phyloP scores from a whole-genome alignment of 2,329 filamentous ascomycete genomes.

The Cytospora chrysosperma region DNA sequence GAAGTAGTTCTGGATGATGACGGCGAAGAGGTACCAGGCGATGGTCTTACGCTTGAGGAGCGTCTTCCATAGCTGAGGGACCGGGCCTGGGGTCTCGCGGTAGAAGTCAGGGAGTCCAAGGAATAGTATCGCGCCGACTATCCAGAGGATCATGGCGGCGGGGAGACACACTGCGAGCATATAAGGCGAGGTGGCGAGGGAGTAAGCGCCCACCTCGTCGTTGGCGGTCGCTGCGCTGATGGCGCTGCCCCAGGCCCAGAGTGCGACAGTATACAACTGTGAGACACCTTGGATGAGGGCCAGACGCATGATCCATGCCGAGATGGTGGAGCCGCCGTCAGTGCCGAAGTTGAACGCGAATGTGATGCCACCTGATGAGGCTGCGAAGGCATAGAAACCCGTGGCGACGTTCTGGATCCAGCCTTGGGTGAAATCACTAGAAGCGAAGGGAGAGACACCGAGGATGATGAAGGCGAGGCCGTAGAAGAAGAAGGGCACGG shows the following conservation, averaged over 20 bases:
- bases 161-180: slow-evolving; percentile 51
- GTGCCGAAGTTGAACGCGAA: slow-evolving; percentile 66
- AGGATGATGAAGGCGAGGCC: slow-evolving; percentile 59
- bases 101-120: slow-evolving; percentile 64
- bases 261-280: slow-evolving; percentile 59
- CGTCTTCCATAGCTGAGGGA: slow-evolving; percentile 61
- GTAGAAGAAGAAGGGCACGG: slow-evolving; percentile 59
- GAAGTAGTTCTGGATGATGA: slow-evolving; percentile 64
- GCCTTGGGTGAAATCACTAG: slow-evolving; percentile 39
- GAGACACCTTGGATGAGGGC: slow-evolving; percentile 64
- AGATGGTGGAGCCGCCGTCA: slow-evolving; percentile 60
- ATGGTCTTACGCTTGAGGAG: slow-evolving; percentile 61
- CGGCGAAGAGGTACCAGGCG: slow-evolving; percentile 61
- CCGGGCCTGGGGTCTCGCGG: slow-evolving; percentile 56
- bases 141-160: slow-evolving; percentile 55
- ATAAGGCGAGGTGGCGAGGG: slow-evolving; percentile 30
- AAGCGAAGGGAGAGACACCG: slow-evolving; percentile 54
- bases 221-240: slow-evolving; percentile 41
- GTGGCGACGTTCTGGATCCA: slow-evolving; percentile 60
- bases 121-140: slow-evolving; percentile 52
- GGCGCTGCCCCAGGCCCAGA: slow-evolving; percentile 64
- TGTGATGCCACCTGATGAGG: slow-evolving; percentile 61
- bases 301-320: slow-evolving; percentile 65
- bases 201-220: slow-evolving; percentile 33
- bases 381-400: slow-evolving; percentile 59